These are phyloP conservation scores for Diplosphaera chodatii DNA, from an alignment of 139 green algal species.

Conservation along the genomic window DNA sequence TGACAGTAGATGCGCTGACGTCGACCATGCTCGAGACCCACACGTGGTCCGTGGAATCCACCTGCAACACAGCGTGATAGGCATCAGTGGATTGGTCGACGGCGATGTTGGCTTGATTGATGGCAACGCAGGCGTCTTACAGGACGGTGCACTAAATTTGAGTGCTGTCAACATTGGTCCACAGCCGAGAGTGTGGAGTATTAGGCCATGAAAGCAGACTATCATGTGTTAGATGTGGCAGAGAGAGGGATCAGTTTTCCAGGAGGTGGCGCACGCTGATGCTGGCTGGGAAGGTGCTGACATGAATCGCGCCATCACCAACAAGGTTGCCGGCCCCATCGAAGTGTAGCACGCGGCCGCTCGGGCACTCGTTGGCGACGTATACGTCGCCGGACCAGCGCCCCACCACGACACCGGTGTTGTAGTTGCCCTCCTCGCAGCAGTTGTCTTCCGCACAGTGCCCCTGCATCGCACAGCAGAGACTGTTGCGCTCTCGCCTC, in stretches of 20 bases:
- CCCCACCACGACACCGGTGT: neutral
- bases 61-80: neutral
- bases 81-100: no score
- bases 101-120: no score
- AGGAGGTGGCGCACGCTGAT: neutral
- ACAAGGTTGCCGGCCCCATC: neutral
- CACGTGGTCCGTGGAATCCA: neutral
- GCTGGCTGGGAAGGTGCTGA: neutral
- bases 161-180: no score
- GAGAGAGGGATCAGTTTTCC: no score
- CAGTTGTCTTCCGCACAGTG: neutral
- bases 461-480: neutral
- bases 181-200: no score
- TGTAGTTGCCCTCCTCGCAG: neutral
- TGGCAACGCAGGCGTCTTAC: no score
- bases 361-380: neutral
- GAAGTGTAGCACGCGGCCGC: neutral
- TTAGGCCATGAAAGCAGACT: no score
- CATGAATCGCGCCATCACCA: neutral
- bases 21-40: neutral
- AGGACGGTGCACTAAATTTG: no score
- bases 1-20: no score
- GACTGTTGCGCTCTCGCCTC: no score
- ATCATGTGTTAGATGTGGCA: no score
- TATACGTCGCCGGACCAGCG: neutral